phyloP scores from a whole-genome alignment of 495 filamentous ascomycete genomes.

The Daldinia childiae region DNA sequence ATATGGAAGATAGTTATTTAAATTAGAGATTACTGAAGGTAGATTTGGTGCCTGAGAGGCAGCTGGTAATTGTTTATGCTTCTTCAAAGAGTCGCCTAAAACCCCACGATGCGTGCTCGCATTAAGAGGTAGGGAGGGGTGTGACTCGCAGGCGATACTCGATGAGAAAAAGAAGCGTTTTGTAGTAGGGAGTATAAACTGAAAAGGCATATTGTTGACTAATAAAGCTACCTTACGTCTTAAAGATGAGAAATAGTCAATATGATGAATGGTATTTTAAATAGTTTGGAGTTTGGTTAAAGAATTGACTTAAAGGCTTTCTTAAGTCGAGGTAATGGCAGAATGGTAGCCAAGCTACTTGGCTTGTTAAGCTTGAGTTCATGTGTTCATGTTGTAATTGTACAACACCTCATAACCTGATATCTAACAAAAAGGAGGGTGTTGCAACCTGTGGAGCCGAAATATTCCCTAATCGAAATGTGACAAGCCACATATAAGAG shows the following conservation, averaged over 20 bases:
- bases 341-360: conserved; percentile 25
- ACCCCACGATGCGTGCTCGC: conserved; percentile 82
- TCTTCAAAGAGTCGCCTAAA: conserved; percentile 78
- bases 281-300: neutral
- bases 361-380: conserved; percentile 8
- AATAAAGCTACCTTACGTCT: neutral
- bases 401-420: neutral
- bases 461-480: neutral
- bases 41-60: conserved; percentile 72
- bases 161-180: conserved; percentile 80
- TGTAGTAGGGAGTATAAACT: conserved; percentile 84
- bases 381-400: conserved; percentile 2
- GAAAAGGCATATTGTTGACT: conserved; percentile 76
- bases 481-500: neutral
- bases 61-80: conserved; percentile 79
- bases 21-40: conserved; percentile 67
- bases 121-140: conserved; percentile 82
- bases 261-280: neutral
- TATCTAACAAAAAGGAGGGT: neutral
- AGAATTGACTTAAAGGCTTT: neutral
- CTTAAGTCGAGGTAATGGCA: neutral
- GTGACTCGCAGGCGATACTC: conserved; percentile 73
- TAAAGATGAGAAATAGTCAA: neutral
- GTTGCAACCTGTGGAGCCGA: neutral
- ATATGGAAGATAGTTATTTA: conserved; percentile 82